Base-by-base conservation (phyloP, 306 rosid species). In the Clitoria ternatea region DNA sequence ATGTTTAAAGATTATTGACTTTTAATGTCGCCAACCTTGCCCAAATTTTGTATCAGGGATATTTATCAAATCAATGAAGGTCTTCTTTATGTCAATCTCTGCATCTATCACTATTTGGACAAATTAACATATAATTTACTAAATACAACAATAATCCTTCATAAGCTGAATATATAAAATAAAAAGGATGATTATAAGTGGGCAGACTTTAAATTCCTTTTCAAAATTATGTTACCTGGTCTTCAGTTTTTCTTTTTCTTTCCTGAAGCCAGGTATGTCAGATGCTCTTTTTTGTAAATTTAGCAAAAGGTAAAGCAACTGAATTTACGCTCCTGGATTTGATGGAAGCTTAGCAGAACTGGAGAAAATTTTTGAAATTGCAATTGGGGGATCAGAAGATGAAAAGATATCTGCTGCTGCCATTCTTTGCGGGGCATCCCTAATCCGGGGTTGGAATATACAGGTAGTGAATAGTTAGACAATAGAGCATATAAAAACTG, bases 301-400 rank as follows among this genome's bases (percentile, higher is more conserved):
- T 78, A 76, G 80, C 86, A 86, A 87, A 87, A 81, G 86, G 83
- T 85, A 89, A 91, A 85, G 88, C 95, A 74, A 92, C 94, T 92
- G 97, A 95, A 89, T 84, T 86, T 95, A 94, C 84, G 89, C 97
- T 95, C 92, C 86, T 95, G 96, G 96, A 74, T 95, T 95, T 89
- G 85, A 91, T 95, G 99, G 96, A 95, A 91, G 99, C 87, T 91
- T 95, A 83, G 96, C 99, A 89, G 99, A 95, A 55, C 87, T 95
- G 79, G 90, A 95, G 87, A 95, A 89, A 73, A 73, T 87, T 75
- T 91, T 89, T 76, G 92, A 84, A 81, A 63, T 91, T 80, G 97
- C 96, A 75, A 81, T 80, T 77, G 82, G 84, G 56, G 99, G 96
- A 89, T 83, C 99, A 45, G 84, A 91, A 53, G 96, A 87, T 56